Base-by-base conservation (phyloP, 176 grass and related monocot genomes). In the Hordeum marinum region DNA sequence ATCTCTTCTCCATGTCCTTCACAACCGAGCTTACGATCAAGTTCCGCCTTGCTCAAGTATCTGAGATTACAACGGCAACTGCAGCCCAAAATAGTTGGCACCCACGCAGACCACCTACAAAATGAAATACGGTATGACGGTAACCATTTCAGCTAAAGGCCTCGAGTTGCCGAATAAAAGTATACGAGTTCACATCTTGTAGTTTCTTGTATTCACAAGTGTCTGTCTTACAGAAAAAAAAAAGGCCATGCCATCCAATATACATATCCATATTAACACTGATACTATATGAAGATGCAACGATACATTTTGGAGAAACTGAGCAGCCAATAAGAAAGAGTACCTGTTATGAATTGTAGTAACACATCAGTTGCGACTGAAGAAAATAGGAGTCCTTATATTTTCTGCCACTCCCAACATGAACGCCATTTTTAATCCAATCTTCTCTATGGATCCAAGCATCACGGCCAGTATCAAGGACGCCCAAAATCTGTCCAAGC, bases 361-460 rank as follows among this genome's bases (percentile, higher is more conserved):
- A 94, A 76, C 96, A 95, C 96, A 98, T 95, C 31, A 88, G 85
- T 52, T 98, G 96, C 5, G 93, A 87, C 61, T 98, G 93, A 78
- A 98, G 96, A 82, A 87, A 98, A 89, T 92, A 98, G 1, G 96
- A 95, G 89, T 98, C 96, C 76, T 90, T 95, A 8, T 98, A 98
- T 72, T 98, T 98, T 83, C 96, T 98, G 36, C 91, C 91, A 87
- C 96, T 95, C 36, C 89, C 88, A 13, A 94, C 75, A 23, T 95
- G 93, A 75, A 98, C 52, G 8, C 96, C 96, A 85, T 92, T 95
- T 94, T 85, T 92, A 67, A 95, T 85, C 96, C 96, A 98, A 77
- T 98, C 93, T 82, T 98, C 96, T 87, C 93, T 92, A 74, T 98
- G 91, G 36, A 98, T 98, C 96, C 96, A 98, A 42, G 93, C 96